Evolutionary conservation across 2,329 filamentous ascomycete species (phyloP), one percentile per base, ranked within the genome.

Genomic region (Neonectria punicea): DNA sequence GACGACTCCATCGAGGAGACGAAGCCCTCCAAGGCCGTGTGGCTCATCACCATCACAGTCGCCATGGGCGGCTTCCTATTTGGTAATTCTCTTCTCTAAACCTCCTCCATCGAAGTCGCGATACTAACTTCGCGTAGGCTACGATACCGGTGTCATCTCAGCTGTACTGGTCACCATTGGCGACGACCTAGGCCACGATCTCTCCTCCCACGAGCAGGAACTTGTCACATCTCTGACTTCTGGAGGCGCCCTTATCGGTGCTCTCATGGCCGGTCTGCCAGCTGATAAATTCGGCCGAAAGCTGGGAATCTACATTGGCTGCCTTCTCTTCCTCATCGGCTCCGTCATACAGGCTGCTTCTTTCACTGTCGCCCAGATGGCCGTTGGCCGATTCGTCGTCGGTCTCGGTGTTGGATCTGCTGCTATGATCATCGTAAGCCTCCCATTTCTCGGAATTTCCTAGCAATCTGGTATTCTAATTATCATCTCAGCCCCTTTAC

Each of bases 61-160:
- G 72, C 73, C 13, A 74, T 72, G 67, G 73, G 72, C 13, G 73
- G 72, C 3, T 73, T 75, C 55, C 65, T 75, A 22, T 75, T 75
- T 34, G 72, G 73, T 73, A 41, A 49, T 20, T 32, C 20, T 22
- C 30, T 14, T 34, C 20, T 14, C 13, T 5, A 28, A 51, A 5
- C 16, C 5, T 20, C 22, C 10, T 34, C 13, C 10, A 43, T 8
- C 5, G 32, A 3, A 28, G 13, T 36, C 18, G 8, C 11, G 16
- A 13, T 49, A 8, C 54, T 49, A 50, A 58, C 43, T 14, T 1
- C 14, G 2, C 8, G 7, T 8, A 74, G 80, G 82, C 14, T 86
- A 85, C 61, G 83, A 85, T 54, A 85, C 83, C 16, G 82, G 83
- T 22, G 80, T 83, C 68, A 85, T 85, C 50, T 83, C 81, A 1